phyloP scores from a whole-genome alignment of 163 green algal species.

The Scenedesmus sp. region DNA sequence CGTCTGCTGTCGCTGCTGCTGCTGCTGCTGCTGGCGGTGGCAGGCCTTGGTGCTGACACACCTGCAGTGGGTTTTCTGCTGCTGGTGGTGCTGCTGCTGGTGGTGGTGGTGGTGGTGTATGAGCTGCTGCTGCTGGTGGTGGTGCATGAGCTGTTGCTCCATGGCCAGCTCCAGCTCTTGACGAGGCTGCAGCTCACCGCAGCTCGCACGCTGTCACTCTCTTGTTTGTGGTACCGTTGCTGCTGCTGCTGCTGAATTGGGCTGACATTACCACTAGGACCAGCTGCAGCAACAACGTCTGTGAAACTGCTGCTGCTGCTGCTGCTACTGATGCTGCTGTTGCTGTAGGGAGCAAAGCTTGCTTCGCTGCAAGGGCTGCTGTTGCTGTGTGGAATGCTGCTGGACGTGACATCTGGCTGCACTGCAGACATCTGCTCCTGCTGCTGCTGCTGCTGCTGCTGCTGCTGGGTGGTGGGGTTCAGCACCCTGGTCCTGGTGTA shows the following conservation, averaged over 20 bases:
- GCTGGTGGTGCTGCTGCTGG: background rate
- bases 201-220: background rate
- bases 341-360: background rate
- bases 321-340: background rate
- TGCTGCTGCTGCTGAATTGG: too few relatives aligned
- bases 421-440: background rate
- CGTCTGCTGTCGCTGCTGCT: conserved; percentile 1
- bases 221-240: too few relatives aligned
- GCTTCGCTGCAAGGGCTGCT: background rate
- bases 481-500: too few relatives aligned
- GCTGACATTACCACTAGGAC: too few relatives aligned
- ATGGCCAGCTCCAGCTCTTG: background rate
- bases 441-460: background rate
- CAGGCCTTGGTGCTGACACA: background rate
- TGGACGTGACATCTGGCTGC: background rate
- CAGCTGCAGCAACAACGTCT: too few relatives aligned
- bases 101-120: background rate
- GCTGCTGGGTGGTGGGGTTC: too few relatives aligned
- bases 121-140: background rate
- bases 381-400: background rate
- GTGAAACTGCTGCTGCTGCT: conserved; percentile 13
- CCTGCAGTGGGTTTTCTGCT: background rate
- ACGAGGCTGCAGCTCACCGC: background rate
- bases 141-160: background rate
- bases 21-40: background rate